Percentiles rank a stretch among this genome's conserved stretches.
Evolutionary conservation across 2,329 filamentous ascomycete species (phyloP).

Genomic region (Lecanicillium sp.): DNA sequence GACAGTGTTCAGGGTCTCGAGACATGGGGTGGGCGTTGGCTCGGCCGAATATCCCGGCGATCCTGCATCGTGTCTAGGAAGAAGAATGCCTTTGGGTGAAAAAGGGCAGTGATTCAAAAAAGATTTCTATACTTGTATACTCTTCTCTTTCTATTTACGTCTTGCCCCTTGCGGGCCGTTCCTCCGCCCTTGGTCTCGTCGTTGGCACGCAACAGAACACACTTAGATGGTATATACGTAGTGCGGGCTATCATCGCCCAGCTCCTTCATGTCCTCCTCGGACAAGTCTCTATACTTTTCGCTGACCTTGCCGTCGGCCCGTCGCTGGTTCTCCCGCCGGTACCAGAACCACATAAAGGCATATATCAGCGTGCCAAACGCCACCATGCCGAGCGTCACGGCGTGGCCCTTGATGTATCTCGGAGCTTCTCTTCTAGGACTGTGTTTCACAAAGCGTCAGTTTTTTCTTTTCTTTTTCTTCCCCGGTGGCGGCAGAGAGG

Average conservation of each 20-base stretch:
- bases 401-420: slow-evolving; percentile 56
- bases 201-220: too few relatives aligned
- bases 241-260: slow-evolving; percentile 44
- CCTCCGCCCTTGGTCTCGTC: too few relatives aligned
- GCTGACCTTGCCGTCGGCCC: slow-evolving; percentile 29
- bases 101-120: too few relatives aligned
- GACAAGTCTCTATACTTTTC: slow-evolving; percentile 31
- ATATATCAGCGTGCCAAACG: slow-evolving; percentile 44
- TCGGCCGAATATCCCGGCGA: too few relatives aligned
- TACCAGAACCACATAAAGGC: slow-evolving; percentile 48
- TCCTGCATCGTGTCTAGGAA: too few relatives aligned
- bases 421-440: slow-evolving; percentile 39
- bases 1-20: too few relatives aligned
- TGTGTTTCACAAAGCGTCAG: slow-evolving; percentile 13
- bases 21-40: too few relatives aligned
- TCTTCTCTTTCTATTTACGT: too few relatives aligned
- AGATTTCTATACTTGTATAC: too few relatives aligned
- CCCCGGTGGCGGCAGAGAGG: background rate
- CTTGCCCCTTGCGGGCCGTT: too few relatives aligned
- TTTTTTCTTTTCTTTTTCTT: background rate
- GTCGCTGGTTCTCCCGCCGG: slow-evolving; percentile 35
- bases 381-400: slow-evolving; percentile 51
- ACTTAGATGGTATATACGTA: slow-evolving; percentile 39
- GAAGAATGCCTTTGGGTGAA: too few relatives aligned
- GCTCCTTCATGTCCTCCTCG: slow-evolving; percentile 40